Base-by-base conservation (phyloP, 139 green algal species). In the Edaphochlamys debaryana region DNA sequence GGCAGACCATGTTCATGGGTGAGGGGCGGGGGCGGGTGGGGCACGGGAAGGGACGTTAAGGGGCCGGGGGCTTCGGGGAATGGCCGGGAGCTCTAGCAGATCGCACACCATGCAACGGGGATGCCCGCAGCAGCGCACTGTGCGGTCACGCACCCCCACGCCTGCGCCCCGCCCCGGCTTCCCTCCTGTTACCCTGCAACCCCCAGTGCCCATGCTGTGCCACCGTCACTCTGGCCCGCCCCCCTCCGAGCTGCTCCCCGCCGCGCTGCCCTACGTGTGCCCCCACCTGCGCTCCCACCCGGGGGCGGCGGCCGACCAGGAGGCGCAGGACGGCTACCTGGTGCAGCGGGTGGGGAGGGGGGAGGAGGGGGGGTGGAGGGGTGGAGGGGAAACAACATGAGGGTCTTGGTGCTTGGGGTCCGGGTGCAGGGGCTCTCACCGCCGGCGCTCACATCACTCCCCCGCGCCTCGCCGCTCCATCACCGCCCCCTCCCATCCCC, bases 1-100 rank as follows among this genome's bases (percentile, higher is more conserved):
- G 75, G 20, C 75, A 81, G 60, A 60, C 75, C n/a, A 19, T 81
- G 19, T 72, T 81, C 42, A 81, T 81, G 75, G 75, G 75, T 81
- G 75, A 34, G 75, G 48, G n/a, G 11, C 4, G 29, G 19, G 20
- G 36, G 15, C 8, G 48, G 36, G 30, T 48, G 66, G 66, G 15
- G 66, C 36, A n/a, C n/a, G n/a, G n/a, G n/a, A n/a, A n/a, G n/a
- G n/a, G n/a, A n/a, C n/a, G n/a, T n/a, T n/a, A n/a, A n/a, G n/a
- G n/a, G n/a, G n/a, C n/a, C n/a, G n/a, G n/a, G n/a, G n/a, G n/a
- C n/a, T n/a, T n/a, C n/a, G n/a, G n/a, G n/a, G n/a, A n/a, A n/a
- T n/a, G n/a, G n/a, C n/a, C n/a, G n/a, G n/a, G n/a, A n/a, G n/a
- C n/a, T n/a, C n/a, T n/a, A n/a, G n/a, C n/a, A n/a, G n/a, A n/a